Base-by-base conservation (phyloP, 176 grass and related monocot species). In the Rhynchospora breviuscula region DNA sequence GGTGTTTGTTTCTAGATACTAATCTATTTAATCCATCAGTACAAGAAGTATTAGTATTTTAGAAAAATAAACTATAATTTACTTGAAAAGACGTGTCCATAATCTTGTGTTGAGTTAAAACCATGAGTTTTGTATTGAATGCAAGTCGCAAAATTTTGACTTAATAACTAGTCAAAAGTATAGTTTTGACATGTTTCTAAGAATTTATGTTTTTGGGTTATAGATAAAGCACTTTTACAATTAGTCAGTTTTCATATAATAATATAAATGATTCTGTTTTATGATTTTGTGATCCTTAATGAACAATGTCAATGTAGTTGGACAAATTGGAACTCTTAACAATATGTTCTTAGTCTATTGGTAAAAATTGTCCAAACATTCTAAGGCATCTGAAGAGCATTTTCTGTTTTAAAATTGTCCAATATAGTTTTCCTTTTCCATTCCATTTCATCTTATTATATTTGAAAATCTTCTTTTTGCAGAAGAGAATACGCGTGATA, bases 401-500 rank as follows among this genome's bases (percentile, higher is more conserved):
- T 3, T 1, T 35, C 33, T 35, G 33, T 35, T 1, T 35, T 35
- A 35, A 35, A 35, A 35, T 35, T 35, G 33, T 35, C 12, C 21
- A 26, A 19, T 14, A 14, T 23, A 74, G 35, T 84, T 66, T 67
- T 82, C 19, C 40, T 40, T 70, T 19, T 23, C 66, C 12, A 45
- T 71, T 84, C 18, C 33, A 64, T 8, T 21, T 58, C 1, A 85
- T 78, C 23, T 19, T 53, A 31, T 44, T 33, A 77, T 77, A 33
- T 78, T 88, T 84, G 33, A 74, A 49, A 77, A 56, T 77, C 18
- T 59, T 18, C 14, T 88, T 18, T 85, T 52, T 91, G 84, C 83
- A 95, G 95, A 95, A 84, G 89, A 93, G 3, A 98, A 98, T 83
- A 78, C 92, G 0, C 61, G 83, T 57, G 95, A 95, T 19, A 91